Conservation (phyloP, 2,329 filamentous ascomycete genomes). For the Aureobasidium subglaciale region DNA sequence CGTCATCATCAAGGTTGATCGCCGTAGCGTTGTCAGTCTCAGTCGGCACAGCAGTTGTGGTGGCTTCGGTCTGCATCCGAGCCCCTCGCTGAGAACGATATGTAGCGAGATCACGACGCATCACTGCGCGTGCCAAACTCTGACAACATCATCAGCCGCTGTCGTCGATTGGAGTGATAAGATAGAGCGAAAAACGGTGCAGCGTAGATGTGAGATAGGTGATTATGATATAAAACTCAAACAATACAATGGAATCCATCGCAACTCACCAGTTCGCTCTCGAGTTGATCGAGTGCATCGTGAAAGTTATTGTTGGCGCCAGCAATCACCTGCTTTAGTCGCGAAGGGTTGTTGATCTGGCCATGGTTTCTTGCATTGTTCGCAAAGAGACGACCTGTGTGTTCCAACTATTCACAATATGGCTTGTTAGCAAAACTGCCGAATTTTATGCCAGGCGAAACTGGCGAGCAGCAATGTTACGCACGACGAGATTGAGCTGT, state of each 20-base stretch:
- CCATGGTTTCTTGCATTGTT: constrained; percentile 27
- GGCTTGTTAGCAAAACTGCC: background rate
- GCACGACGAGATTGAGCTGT: constrained; percentile 42
- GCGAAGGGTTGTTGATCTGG: constrained; percentile 26
- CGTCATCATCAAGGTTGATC: constrained; percentile 8
- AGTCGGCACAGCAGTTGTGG: background rate
- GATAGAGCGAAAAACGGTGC: background rate
- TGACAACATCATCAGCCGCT: constrained; percentile 15
- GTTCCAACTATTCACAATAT: constrained; percentile 30
- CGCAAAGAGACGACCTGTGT: constrained; percentile 40
- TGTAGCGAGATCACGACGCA: constrained; percentile 30
- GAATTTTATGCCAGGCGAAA: background rate
- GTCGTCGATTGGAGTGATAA: background rate
- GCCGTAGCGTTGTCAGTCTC: background rate
- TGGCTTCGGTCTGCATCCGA: background rate
- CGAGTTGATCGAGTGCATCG: constrained; percentile 45
- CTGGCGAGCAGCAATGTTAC: constrained; percentile 17
- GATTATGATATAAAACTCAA: background rate
- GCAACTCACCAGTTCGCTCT: constrained; percentile 36
- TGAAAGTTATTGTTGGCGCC: constrained; percentile 39
- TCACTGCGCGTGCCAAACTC: constrained; percentile 27
- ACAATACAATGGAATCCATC: background rate
- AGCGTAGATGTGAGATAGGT: background rate
- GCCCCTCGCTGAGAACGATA: constrained; percentile 21
- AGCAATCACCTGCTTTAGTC: constrained; percentile 33